Conservation (phyloP, 371 early-diverging fungal genomes). For the Agmasoma carcini region DNA sequence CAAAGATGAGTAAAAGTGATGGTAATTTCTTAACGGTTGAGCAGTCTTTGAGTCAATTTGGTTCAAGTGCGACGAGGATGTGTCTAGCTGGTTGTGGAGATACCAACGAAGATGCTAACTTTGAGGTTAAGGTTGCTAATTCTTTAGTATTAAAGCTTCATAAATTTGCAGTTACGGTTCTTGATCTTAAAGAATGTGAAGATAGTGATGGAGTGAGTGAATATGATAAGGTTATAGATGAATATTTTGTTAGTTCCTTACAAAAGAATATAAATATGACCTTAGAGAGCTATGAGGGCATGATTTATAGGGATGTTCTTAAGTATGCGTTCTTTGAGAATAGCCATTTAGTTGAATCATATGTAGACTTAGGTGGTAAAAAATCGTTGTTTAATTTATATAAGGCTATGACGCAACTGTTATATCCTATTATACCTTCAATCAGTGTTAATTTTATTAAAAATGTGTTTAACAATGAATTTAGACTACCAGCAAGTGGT, state of each 20-base stretch:
- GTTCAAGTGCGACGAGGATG: constrained; percentile 88
- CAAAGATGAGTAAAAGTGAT: constrained; percentile 98
- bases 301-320: constrained; percentile 78
- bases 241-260: constrained; percentile 38
- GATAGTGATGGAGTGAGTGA: background rate
- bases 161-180: constrained; percentile 74
- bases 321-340: constrained; percentile 81
- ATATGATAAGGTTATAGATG: constrained; percentile 24
- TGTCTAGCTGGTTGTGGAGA: constrained; percentile 86
- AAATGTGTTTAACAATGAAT: constrained; percentile 19
- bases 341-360: constrained; percentile 66
- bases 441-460: constrained; percentile 23
- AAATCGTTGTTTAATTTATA: constrained; percentile 8
- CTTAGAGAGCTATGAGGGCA: constrained; percentile 62
- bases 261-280: constrained; percentile 53
- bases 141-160: constrained; percentile 77
- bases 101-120: constrained; percentile 93
- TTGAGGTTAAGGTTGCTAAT: constrained; percentile 83
- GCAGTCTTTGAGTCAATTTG: constrained; percentile 70
- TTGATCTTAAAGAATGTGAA: constrained; percentile 51
- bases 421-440: constrained; percentile 44
- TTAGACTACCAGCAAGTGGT: constrained; percentile 15
- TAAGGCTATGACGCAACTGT: constrained; percentile 13
- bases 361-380: constrained; percentile 26
- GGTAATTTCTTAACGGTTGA: constrained; percentile 88